Percentiles rank a stretch among this genome's conserved stretches.
Conservation (phyloP, 1,284 basidiomycete species). For the Apiotrichum sp. region DNA sequence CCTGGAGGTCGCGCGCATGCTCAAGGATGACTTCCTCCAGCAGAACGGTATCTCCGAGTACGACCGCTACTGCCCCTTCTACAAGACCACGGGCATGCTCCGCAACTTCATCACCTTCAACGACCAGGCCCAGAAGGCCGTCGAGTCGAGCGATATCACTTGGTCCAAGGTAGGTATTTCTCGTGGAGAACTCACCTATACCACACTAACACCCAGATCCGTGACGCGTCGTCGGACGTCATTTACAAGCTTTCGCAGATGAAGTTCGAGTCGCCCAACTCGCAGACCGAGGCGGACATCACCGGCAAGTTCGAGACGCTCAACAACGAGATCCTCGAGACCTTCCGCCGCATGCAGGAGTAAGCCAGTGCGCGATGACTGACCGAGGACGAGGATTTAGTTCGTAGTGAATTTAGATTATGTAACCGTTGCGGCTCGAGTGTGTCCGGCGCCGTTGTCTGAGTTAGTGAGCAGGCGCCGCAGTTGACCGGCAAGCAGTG, state of each 20-base stretch:
- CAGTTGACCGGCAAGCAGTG: too few relatives aligned
- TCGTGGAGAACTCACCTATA: not conserved
- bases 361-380: conserved; percentile 34
- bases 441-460: not conserved
- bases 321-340: conserved; percentile 77
- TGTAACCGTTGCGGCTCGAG: not conserved
- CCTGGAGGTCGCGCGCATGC: conserved; percentile 91
- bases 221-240: conserved; percentile 77
- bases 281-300: conserved; percentile 74
- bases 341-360: conserved; percentile 78
- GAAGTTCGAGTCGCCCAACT: conserved; percentile 79
- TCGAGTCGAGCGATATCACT: conserved; percentile 79
- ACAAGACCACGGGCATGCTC: conserved; percentile 95
- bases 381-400: not conserved
- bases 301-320: conserved; percentile 72
- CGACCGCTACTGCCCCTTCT: conserved; percentile 95
- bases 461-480: not conserved
- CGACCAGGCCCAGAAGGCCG: conserved; percentile 73
- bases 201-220: conserved; percentile 53
- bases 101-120: conserved; percentile 95
- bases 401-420: conserved; percentile 6
- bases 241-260: conserved; percentile 96
- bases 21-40: conserved; percentile 95
- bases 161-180: conserved; percentile 58
- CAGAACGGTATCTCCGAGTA: conserved; percentile 99